Percentiles rank a stretch among this genome's conserved stretches.
Conservation (phyloP, 2,329 filamentous ascomycete species). For the Macrophomina phaseolina region DNA sequence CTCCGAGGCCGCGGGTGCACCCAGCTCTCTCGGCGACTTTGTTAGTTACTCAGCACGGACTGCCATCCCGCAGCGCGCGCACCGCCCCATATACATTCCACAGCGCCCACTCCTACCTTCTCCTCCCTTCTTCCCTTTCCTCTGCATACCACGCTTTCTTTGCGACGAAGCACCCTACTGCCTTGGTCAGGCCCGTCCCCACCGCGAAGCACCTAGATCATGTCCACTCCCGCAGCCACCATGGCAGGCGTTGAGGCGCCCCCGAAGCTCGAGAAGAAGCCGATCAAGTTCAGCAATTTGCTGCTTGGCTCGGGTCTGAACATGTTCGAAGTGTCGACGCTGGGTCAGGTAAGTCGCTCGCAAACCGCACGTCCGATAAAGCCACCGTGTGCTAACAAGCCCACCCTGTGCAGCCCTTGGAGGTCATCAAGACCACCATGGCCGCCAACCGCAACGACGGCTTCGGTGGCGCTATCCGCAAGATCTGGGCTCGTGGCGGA, state of each 20-base stretch:
- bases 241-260: slow-evolving; percentile 57
- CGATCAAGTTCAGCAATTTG: slow-evolving; percentile 99
- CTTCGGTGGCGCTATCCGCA: slow-evolving; percentile 78
- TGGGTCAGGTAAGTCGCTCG: slow-evolving; percentile 63
- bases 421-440: slow-evolving; percentile 99
- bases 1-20: slow-evolving; percentile 21
- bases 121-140: slow-evolving; percentile 32
- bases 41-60: slow-evolving; percentile 25
- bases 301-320: slow-evolving; percentile 92
- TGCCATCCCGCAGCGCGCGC: slow-evolving; percentile 23
- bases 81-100: slow-evolving; percentile 34
- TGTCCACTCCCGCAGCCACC: slow-evolving; percentile 51
- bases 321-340: slow-evolving; percentile 83
- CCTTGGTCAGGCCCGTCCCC: slow-evolving; percentile 94
- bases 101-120: slow-evolving; percentile 31
- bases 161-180: slow-evolving; percentile 86
- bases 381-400: slow-evolving; percentile 48
- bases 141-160: slow-evolving; percentile 32
- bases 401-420: slow-evolving; percentile 72
- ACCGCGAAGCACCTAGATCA: slow-evolving; percentile 55
- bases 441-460: slow-evolving; percentile 92
- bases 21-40: slow-evolving; percentile 9
- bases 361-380: not conserved
- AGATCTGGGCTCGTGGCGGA: slow-evolving; percentile 95
- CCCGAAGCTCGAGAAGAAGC: slow-evolving; percentile 91